Percentiles rank a stretch among this genome's conserved stretches.
Conservation (phyloP, 345 rosid genomes). For the Pugionium cornutum region DNA sequence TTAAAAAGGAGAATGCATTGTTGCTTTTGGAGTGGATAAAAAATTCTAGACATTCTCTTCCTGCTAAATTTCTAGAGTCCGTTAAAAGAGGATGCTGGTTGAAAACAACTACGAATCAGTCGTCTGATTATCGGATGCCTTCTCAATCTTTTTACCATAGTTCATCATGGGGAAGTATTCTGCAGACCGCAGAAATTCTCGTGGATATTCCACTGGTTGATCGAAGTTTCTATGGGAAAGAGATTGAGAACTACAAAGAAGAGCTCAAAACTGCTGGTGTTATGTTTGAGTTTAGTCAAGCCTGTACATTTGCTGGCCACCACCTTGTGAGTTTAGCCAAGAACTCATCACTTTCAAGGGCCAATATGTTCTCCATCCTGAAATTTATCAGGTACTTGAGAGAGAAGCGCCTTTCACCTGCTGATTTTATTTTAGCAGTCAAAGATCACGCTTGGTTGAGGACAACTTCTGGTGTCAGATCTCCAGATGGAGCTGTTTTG, state of each 20-base stretch:
- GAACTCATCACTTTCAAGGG: conserved; percentile 42
- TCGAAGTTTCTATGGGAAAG: conserved; percentile 49
- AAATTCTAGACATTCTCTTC: conserved; percentile 24
- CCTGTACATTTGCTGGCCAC: conserved; percentile 54
- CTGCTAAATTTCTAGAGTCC: conserved; percentile 48
- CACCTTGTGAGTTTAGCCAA: conserved; percentile 56
- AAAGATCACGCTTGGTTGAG: conserved; percentile 49
- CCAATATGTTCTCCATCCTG: conserved; percentile 52
- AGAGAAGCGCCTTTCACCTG: conserved; percentile 42
- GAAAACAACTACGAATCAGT: conserved; percentile 50
- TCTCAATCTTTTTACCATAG: conserved; percentile 57
- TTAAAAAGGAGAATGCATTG: conserved; percentile 52
- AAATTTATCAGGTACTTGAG: conserved; percentile 56
- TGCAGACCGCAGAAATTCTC: conserved; percentile 55
- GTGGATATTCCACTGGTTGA: conserved; percentile 78
- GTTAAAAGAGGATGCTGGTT: conserved; percentile 66
- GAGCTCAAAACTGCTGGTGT: conserved; percentile 60
- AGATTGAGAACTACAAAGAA: conserved; percentile 42
- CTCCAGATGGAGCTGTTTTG: conserved; percentile 62
- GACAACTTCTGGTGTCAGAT: conserved; percentile 46
- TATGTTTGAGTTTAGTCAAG: conserved; percentile 58
- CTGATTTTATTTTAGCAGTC: conserved; percentile 47
- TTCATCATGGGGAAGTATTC: conserved; percentile 56
- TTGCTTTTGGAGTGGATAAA: conserved; percentile 64
- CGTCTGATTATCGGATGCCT: conserved; percentile 52